These are phyloP conservation scores for Alternaria arbusti DNA, from an alignment of 2,329 filamentous ascomycete species.

Conservation along the genomic window DNA sequence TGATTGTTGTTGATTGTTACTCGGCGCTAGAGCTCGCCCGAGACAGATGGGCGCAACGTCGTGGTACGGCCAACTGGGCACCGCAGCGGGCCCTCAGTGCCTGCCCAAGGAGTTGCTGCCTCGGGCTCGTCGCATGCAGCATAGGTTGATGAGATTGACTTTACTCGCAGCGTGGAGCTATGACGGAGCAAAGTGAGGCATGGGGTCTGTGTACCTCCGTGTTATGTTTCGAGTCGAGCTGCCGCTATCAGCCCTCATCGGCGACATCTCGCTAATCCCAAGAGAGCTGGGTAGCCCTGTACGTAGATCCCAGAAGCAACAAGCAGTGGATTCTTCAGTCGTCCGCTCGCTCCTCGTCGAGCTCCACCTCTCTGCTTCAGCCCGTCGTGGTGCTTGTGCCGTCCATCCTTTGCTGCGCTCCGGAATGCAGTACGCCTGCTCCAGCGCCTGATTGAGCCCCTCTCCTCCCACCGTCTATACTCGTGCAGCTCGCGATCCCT, in stretches of 20 bases:
- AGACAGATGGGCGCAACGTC: conserved; percentile 19
- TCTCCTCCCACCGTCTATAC: conserved; percentile 24
- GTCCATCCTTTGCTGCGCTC: conserved; percentile 26
- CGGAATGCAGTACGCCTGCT: conserved; percentile 27
- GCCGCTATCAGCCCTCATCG: conserved; percentile 43
- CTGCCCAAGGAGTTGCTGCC: not conserved
- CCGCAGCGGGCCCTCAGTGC: conserved; percentile 22
- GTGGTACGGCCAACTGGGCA: conserved; percentile 24
- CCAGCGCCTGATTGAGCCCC: conserved; percentile 28
- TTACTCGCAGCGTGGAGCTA: conserved; percentile 21
- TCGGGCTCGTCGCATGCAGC: conserved; percentile 5
- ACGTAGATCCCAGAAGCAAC: conserved; percentile 41
- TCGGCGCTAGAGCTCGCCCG: conserved; percentile 28
- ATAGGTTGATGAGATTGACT: not conserved
- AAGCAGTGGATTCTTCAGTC: conserved; percentile 41
- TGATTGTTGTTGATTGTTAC: conserved; percentile 35
- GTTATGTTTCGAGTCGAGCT: conserved; percentile 41
- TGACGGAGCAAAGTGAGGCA: conserved; percentile 31
- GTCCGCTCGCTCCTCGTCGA: conserved; percentile 38
- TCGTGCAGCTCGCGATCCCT: conserved; percentile 32
- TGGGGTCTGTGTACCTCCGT: conserved; percentile 39
- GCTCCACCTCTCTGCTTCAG: conserved; percentile 38
- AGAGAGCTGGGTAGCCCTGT: conserved; percentile 38
- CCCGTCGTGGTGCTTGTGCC: conserved; percentile 35
- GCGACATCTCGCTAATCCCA: conserved; percentile 42